Conservation (phyloP, 2,329 filamentous ascomycete genomes). For the Paecilomyces niveus region DNA sequence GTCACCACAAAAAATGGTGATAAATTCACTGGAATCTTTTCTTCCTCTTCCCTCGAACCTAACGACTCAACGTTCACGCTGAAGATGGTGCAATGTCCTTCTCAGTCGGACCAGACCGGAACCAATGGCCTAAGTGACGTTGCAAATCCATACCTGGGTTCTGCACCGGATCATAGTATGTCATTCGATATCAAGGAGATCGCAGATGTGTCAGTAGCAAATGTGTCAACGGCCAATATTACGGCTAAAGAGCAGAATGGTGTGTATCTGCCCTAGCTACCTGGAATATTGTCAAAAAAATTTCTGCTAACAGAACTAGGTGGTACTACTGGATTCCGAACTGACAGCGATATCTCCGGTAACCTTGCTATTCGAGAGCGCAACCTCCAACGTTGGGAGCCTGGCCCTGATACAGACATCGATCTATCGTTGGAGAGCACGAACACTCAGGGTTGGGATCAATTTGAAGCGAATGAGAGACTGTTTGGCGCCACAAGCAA, state of each 20-base stretch:
- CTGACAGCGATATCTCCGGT: conserved; percentile 81
- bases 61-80: conserved; percentile 50
- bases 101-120: conserved; percentile 26
- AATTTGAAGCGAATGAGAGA: conserved; percentile 83
- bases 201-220: conserved; percentile 47
- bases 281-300: background rate
- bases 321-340: conserved; percentile 64
- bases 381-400: conserved; percentile 73
- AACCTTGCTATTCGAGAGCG: conserved; percentile 63
- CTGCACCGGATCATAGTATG: conserved; percentile 45
- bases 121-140: conserved; percentile 37
- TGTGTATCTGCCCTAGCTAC: background rate
- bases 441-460: conserved; percentile 66
- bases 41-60: conserved; percentile 46
- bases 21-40: conserved; percentile 55
- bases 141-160: conserved; percentile 34
- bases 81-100: conserved; percentile 58
- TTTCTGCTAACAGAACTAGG: conserved; percentile 41
- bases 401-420: conserved; percentile 53
- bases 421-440: conserved; percentile 66
- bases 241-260: conserved; percentile 49
- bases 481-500: conserved; percentile 82
- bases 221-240: conserved; percentile 47
- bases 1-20: conserved; percentile 56
- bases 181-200: conserved; percentile 56